Base-by-base conservation (phyloP, 768 basidiomycete species). In the Lactifluus hygrophoroides region DNA sequence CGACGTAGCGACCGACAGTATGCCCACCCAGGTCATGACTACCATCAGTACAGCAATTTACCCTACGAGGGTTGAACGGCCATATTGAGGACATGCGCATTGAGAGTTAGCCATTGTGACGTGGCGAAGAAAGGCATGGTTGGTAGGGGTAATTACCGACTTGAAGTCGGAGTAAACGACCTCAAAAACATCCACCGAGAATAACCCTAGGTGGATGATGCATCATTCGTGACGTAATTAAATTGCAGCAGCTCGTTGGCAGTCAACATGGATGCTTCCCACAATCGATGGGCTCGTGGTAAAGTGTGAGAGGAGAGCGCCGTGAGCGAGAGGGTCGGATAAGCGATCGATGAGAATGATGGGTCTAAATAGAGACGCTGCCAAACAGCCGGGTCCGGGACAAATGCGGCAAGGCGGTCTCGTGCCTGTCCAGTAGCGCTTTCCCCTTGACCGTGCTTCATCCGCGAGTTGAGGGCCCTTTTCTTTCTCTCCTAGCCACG, bases 321-420 rank as follows among this genome's bases (percentile, higher is more conserved):
- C n/a, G 32, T 32, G 32, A 32, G n/a, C n/a, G n/a, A n/a, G n/a
- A 32, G 32, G 32, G 5, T 32, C 32, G 13, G 11, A 11, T 19
- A 17, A 23, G 25, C 58, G 34, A 60, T 60, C 59, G 59, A 60
- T 60, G 35, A 25, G 52, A 50, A 37, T n/a, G 0, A 43, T 17
- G 30, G n/a, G 11, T 34, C 46, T 47, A 28, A 49, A 54, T 27
- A 17, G 35, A 21, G 53, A 50, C 8, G 16, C 5, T 8, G 57
- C 57, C 61, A 25, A 57, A 11, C 19, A 13, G 21, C 9, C 51
- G 56, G 63, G 11, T 16, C 30, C 57, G 51, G 61, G 47, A 3
- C 49, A 58, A 58, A 46, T 57, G 61, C 56, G 62, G 61, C 35
- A 32, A 32, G 32, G 5, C 32, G 60, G 50, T 37, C n/a, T n/a